Evolutionary conservation across 1,139 yeast species (phyloP).

Genomic region (Meyerozyma guilliermondii): DNA sequence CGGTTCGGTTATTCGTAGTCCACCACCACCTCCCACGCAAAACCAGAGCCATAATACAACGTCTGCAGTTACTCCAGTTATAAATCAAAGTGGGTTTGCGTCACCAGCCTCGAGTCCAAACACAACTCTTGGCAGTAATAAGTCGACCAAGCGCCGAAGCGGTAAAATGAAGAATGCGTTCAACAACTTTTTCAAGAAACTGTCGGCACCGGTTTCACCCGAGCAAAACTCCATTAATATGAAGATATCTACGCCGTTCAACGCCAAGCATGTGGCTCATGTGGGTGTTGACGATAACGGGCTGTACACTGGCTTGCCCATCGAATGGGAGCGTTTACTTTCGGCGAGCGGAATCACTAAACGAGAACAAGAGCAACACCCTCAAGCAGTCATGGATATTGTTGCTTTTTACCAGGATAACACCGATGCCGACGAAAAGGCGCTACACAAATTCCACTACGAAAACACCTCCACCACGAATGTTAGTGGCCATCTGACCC

Average conservation of each 20-base stretch:
- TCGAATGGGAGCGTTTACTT: conserved; percentile 83
- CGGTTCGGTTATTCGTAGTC: conserved; percentile 23
- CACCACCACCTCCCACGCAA: conserved; percentile 12
- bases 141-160: conserved; percentile 5
- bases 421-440: conserved; percentile 54
- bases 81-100: conserved; percentile 16
- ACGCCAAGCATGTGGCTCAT: conserved; percentile 87
- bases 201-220: not conserved
- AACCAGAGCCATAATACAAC: conserved; percentile 21
- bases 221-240: conserved; percentile 33
- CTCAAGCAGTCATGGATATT: conserved; percentile 91
- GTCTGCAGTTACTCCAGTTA: conserved; percentile 28
- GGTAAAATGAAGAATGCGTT: conserved; percentile 21
- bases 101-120: conserved; percentile 10
- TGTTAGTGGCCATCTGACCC: conserved; percentile 18
- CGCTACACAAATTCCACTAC: conserved; percentile 67
- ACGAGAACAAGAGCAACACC: conserved; percentile 83
- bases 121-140: conserved; percentile 8
- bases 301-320: conserved; percentile 84
- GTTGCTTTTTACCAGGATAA: conserved; percentile 80
- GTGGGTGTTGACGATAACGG: conserved; percentile 91
- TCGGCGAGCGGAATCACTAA: conserved; percentile 83
- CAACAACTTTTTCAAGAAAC: conserved; percentile 1
- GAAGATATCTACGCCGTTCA: conserved; percentile 84
- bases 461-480: conserved; percentile 20